Conservation (phyloP, 495 filamentous ascomycete species). For the Penicillium salamii region DNA sequence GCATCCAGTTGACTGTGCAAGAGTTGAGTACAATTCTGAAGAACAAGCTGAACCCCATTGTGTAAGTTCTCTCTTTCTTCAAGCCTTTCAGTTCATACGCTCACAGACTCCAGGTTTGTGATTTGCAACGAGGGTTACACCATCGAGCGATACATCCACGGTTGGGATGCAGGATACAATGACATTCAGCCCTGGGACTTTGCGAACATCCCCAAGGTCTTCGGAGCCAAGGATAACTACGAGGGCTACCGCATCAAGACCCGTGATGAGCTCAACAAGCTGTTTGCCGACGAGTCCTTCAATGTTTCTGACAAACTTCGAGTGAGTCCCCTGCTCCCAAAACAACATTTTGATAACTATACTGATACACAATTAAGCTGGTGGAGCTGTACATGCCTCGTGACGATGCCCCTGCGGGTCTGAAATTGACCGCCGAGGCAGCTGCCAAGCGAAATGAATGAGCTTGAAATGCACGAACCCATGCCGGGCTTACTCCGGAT, state of each 20-base stretch:
- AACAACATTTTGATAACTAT: background rate
- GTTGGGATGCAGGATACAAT: slow-evolving; percentile 74
- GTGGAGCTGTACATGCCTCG: slow-evolving; percentile 86
- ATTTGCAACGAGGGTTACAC: slow-evolving; percentile 58
- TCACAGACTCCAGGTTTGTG: slow-evolving; percentile 48
- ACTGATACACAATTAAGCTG: slow-evolving; percentile 52
- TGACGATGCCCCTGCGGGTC: slow-evolving; percentile 69
- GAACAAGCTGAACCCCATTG: slow-evolving; percentile 72
- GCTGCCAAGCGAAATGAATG: slow-evolving; percentile 68
- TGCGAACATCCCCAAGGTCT: slow-evolving; percentile 61
- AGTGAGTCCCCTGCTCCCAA: slow-evolving; percentile 28
- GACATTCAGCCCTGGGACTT: slow-evolving; percentile 75
- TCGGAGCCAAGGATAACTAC: slow-evolving; percentile 60
- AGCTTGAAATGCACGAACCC: slow-evolving; percentile 3
- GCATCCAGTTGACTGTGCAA: slow-evolving; percentile 79
- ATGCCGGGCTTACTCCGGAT: background rate
- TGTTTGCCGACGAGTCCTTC: slow-evolving; percentile 69
- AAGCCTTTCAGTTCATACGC: slow-evolving; percentile 7
- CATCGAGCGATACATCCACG: slow-evolving; percentile 56
- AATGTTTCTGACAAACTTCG: slow-evolving; percentile 42
- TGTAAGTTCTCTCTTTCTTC: slow-evolving; percentile 46
- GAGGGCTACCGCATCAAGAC: slow-evolving; percentile 70
- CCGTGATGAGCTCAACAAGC: slow-evolving; percentile 61
- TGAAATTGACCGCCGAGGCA: slow-evolving; percentile 62
- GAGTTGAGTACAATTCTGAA: slow-evolving; percentile 85